Evolutionary conservation across 78 protist species (phyloP), one percentile per base, ranked within the genome.

Genomic region (Protostelium mycophagum): DNA sequence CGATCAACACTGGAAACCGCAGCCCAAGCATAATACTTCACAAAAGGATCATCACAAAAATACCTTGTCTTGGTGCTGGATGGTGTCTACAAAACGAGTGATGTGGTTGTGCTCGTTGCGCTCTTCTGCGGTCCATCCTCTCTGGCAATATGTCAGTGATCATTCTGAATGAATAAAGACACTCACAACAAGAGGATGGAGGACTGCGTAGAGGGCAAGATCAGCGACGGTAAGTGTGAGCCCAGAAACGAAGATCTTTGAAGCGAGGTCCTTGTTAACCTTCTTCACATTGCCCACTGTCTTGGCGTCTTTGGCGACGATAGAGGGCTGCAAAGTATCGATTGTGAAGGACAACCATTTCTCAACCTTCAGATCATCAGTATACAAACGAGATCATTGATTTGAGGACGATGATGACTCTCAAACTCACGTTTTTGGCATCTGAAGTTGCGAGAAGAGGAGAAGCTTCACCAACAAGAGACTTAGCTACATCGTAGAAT

Each of bases 91-190:
- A 16, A 51, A 51, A 51, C 73, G 73, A 25, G 73, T 51, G 73
- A 51, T 51, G 73, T 51, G 73, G 73, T 51, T 51, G 73, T 51
- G 16, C 16, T 51, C 73, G 73, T 51, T 51, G 5, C 73, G 5
- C 73, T 51, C 73, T 16, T 51, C 73, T 51, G 73, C 73, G 73
- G 73, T 51, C 73, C 73, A 51, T 51, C 73, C 73, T 51, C 73
- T 51, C 73, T 51, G 73, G 5, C 5, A 5, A 16, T 16, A 5
- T 16, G 16, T 51, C 73, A 51, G 73, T 51, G 31, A 51, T 16
- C 5, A 25, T 5, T 16, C 5, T 25, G 31, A 16, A 51, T 51
- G 73, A 51, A 16, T 25, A 51, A 16, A 16, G 31, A 51, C 31
- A 51, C 73, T 51, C 73, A 51, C 73, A 5, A 51, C 16, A 16